Percentiles rank a stretch among this genome's conserved stretches.
Evolutionary conservation across 768 basidiomycete genomes (phyloP).

Genomic region (Tulasnella sp.): DNA sequence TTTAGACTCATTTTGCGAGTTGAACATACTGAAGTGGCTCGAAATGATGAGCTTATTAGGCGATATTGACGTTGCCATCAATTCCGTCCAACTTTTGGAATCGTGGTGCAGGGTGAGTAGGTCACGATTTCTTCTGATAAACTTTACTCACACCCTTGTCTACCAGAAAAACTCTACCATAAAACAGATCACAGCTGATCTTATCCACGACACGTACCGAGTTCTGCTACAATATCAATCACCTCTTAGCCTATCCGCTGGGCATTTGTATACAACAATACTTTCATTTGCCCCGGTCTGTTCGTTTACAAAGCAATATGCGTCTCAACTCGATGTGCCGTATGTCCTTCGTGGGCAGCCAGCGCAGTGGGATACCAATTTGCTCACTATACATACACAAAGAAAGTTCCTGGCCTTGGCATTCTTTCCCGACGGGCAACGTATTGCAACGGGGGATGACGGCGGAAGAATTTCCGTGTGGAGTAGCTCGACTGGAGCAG

Average conservation of each 20-base stretch:
- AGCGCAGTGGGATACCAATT: not conserved
- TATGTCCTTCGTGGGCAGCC: not conserved
- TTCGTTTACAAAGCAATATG: not conserved
- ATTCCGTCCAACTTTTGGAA: too few relatives aligned
- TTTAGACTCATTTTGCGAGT: too few relatives aligned
- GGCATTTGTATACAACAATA: not conserved
- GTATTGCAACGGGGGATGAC: not conserved
- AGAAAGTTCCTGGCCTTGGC: not conserved
- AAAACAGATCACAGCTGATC: too few relatives aligned
- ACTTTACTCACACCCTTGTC: too few relatives aligned
- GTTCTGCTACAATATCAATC: not conserved
- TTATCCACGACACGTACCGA: not conserved
- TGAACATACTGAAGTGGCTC: too few relatives aligned
- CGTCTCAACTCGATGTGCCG: not conserved
- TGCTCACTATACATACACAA: not conserved
- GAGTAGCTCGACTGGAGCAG: not conserved
- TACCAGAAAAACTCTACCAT: too few relatives aligned
- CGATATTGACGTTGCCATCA: too few relatives aligned
- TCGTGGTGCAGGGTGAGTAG: too few relatives aligned
- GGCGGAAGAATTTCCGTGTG: not conserved
- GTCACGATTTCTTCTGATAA: too few relatives aligned
- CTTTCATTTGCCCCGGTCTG: slow-evolving; percentile 16
- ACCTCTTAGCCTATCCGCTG: not conserved
- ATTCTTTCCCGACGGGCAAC: not conserved
- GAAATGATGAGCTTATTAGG: too few relatives aligned